Conservation (phyloP, 2,329 filamentous ascomycete species). For the Fusarium penzigii region DNA sequence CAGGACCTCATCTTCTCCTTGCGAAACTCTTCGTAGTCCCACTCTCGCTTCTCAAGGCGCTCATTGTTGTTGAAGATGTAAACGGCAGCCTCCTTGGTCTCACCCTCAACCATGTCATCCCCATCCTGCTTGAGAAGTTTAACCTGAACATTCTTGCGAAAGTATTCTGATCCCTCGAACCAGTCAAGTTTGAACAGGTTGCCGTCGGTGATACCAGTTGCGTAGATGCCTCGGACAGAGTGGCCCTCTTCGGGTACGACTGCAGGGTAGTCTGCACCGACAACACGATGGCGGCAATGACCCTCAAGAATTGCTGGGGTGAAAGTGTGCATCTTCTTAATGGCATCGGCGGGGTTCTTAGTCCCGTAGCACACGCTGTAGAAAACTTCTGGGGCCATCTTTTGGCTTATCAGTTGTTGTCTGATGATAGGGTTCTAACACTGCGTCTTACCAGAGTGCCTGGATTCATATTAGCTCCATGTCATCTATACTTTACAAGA, state of each 20-base stretch:
- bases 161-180: conserved; percentile 81
- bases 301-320: conserved; percentile 74
- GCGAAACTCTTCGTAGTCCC: conserved; percentile 86
- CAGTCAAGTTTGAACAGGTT: conserved; percentile 75
- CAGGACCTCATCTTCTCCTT: conserved; percentile 65
- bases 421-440: conserved; percentile 1
- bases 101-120: conserved; percentile 39
- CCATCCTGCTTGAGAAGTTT: conserved; percentile 49
- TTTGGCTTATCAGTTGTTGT: conserved; percentile 22
- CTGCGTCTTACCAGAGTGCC: conserved; percentile 13
- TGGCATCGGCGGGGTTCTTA: conserved; percentile 47
- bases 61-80: conserved; percentile 62
- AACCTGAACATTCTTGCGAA: conserved; percentile 55
- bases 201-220: conserved; percentile 74
- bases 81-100: conserved; percentile 56
- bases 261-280: conserved; percentile 75
- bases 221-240: conserved; percentile 72
- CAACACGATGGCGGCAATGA: conserved; percentile 71
- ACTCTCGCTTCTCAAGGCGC: conserved; percentile 70
- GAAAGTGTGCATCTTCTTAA: conserved; percentile 60
- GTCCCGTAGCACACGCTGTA: conserved; percentile 77
- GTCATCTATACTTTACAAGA: neutral
- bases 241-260: conserved; percentile 60
- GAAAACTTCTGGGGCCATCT: conserved; percentile 86
- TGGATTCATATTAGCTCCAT: conserved; percentile 3